Conservation (phyloP, 2,329 filamentous ascomycete genomes). For the Clarireedia homoeocarpa region DNA sequence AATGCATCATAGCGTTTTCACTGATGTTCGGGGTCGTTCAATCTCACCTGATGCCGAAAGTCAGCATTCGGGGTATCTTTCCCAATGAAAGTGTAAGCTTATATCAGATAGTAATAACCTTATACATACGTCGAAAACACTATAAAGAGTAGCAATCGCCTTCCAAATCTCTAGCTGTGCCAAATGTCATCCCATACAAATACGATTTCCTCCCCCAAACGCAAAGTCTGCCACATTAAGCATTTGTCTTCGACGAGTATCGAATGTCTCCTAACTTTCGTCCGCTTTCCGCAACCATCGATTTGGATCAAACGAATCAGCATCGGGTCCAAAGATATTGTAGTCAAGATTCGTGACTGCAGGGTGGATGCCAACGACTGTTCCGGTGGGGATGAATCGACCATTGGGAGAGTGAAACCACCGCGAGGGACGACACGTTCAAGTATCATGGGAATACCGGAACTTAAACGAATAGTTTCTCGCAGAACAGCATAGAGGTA, state of each 20-base stretch:
- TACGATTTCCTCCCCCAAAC: background rate
- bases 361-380: slow-evolving; percentile 39
- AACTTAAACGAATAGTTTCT: background rate
- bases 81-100: background rate
- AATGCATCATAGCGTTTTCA: background rate
- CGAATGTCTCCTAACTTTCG: background rate
- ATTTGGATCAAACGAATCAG: slow-evolving; percentile 51
- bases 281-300: slow-evolving; percentile 33
- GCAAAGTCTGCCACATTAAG: background rate
- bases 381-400: slow-evolving; percentile 41
- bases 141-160: background rate
- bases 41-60: background rate
- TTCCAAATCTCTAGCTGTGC: background rate
- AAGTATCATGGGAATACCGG: background rate
- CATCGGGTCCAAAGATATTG: slow-evolving; percentile 52
- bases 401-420: slow-evolving; percentile 4
- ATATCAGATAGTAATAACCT: background rate
- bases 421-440: background rate
- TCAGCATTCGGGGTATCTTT: background rate
- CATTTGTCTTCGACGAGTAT: background rate
- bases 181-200: background rate
- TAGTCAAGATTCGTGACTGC: slow-evolving; percentile 43
- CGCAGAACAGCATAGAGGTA: background rate
- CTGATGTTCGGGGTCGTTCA: background rate
- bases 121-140: background rate